phyloP scores from a whole-genome alignment of 768 basidiomycete genomes.

The Suillus ampliporus region DNA sequence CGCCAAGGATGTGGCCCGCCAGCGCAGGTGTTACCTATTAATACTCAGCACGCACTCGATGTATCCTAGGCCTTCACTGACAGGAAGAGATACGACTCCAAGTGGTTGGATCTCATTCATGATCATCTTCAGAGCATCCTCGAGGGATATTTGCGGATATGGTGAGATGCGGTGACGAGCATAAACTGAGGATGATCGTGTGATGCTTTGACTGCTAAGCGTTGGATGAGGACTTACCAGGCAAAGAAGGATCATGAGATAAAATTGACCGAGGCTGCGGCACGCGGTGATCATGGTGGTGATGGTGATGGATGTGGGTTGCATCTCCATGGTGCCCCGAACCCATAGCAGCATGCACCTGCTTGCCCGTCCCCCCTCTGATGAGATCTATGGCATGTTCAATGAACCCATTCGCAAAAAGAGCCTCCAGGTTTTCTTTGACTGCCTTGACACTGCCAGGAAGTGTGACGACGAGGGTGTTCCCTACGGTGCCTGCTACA shows the following conservation, averaged over 20 bases:
- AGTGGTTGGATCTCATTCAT: conserved; percentile 53
- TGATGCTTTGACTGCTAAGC: not conserved
- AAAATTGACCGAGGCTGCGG: conserved; percentile 63
- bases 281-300: conserved; percentile 46
- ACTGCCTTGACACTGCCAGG: conserved; percentile 90
- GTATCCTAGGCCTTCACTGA: conserved; percentile 35
- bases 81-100: conserved; percentile 44
- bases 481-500: conserved; percentile 72
- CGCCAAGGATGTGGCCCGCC: conserved; percentile 74
- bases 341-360: conserved; percentile 59
- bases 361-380: conserved; percentile 66
- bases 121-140: conserved; percentile 66
- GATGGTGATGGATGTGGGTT: conserved; percentile 37
- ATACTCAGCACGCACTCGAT: not conserved
- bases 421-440: conserved; percentile 70
- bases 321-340: conserved; percentile 31
- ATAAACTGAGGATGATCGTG: conserved; percentile 50
- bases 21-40: conserved; percentile 62
- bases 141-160: conserved; percentile 70
- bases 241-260: conserved; percentile 71
- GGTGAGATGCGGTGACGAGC: conserved; percentile 78
- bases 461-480: conserved; percentile 76
- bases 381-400: conserved; percentile 77
- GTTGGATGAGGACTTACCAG: conserved; percentile 52
- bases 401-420: conserved; percentile 63